A percentile compares a stretch with the other conserved stretches of the same genome.
phyloP scores from a whole-genome alignment of 2,329 filamentous ascomycete species.

The Drechslerella dactyloides region DNA sequence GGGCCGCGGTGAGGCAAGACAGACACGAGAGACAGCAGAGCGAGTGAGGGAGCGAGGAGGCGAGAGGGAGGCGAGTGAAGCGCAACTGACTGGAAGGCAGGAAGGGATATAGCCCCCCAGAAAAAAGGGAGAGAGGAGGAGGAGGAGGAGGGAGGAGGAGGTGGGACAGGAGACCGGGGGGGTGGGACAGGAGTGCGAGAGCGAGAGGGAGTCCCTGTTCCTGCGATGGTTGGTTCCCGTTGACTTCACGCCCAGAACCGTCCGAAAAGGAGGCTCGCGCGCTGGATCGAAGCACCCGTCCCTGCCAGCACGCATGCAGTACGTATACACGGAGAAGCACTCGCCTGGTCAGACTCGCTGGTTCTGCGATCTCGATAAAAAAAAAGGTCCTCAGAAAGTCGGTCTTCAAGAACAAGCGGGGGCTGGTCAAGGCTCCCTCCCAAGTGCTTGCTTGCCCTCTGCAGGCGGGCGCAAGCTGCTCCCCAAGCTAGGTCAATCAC shows the following conservation, averaged over 20 bases:
- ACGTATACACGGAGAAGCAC: background rate
- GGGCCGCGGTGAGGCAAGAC: background rate
- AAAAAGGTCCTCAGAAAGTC: too few species aligned
- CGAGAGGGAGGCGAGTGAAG: background rate
- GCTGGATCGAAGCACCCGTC: too few species aligned
- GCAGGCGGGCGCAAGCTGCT: background rate
- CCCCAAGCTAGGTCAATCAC: too few species aligned
- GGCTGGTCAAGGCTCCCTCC: too few species aligned
- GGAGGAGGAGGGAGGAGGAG: background rate
- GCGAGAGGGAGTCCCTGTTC: background rate
- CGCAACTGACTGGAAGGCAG: background rate
- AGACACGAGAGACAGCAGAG: background rate
- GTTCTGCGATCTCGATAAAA: too few species aligned
- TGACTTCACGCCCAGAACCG: background rate
- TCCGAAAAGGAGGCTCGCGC: slow-evolving; percentile 3
- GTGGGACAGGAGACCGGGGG: background rate
- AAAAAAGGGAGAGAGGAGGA: background rate
- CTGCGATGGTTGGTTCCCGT: slow-evolving; percentile 5
- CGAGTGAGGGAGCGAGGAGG: background rate
- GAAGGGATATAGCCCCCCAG: background rate
- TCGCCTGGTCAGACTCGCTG: too few species aligned
- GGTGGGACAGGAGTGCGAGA: too few species aligned
- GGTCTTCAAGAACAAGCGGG: too few species aligned
- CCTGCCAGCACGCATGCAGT: background rate
- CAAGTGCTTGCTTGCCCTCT: background rate